These are phyloP conservation scores for Trichoderma aggressivum DNA, from an alignment of 2,329 filamentous ascomycete genomes.

Conservation along the genomic window DNA sequence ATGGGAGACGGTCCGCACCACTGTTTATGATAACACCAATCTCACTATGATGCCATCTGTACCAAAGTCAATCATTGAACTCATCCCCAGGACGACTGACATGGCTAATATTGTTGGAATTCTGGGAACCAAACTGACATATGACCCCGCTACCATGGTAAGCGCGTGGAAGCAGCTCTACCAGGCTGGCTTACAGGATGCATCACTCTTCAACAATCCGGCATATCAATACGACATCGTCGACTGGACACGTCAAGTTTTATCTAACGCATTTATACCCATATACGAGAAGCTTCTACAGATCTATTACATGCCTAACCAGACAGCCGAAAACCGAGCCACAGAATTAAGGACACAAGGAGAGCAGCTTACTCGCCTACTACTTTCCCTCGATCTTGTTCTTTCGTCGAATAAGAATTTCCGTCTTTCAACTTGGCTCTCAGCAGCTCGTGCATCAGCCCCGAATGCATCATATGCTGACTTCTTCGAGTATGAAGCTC, in stretches of 20 bases:
- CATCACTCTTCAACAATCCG: conserved; percentile 38
- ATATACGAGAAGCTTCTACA: background rate
- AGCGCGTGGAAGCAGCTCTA: conserved; percentile 40
- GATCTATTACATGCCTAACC: background rate
- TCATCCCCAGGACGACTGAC: conserved; percentile 40
- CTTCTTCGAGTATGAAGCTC: conserved; percentile 44
- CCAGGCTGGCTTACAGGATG: conserved; percentile 31
- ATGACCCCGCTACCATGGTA: conserved; percentile 30
- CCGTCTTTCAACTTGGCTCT: conserved; percentile 41
- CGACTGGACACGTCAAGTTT: background rate
- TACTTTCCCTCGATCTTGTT: conserved; percentile 40
- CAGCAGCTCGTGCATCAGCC: conserved; percentile 34
- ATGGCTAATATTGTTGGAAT: conserved; percentile 29
- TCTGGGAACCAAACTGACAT: background rate
- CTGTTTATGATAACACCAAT: conserved; percentile 49
- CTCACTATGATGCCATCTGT: conserved; percentile 35
- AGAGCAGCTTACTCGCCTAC: conserved; percentile 31
- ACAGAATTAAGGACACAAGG: background rate
- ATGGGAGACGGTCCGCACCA: conserved; percentile 44
- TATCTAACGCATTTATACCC: background rate
- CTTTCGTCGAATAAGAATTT: conserved; percentile 42
- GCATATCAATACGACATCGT: conserved; percentile 45
- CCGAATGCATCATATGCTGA: conserved; percentile 24
- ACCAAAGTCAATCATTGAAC: conserved; percentile 45
- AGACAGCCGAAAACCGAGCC: background rate